Evolutionary conservation across 176 grass and related monocot genomes (phyloP), one percentile per base, ranked within the genome.

Genomic region (Hsuehochloa calcarea): DNA sequence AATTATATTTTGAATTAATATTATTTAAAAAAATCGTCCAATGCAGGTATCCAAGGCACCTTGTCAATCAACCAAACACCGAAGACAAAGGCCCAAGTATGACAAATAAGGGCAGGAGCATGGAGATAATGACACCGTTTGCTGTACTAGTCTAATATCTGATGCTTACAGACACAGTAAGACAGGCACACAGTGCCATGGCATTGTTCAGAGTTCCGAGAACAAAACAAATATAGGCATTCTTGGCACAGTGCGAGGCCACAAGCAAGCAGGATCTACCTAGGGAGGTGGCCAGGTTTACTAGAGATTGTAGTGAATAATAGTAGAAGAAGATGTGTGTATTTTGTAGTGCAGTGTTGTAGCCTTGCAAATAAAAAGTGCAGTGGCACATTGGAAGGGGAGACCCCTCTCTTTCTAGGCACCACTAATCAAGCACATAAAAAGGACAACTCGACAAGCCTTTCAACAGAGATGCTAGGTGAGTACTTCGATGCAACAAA

Each of bases 401-500:
- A 10, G 84, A 73, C 31, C 16, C 20, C 41, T 40, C 65, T 29
- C 10, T 20, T n/a, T 20, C 3, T 72, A 84, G 76, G 52, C 25
- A 16, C 26, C 15, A 49, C 77, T 69, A 76, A 82, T 40, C 61
- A 66, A 74, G 11, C 43, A 63, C 15, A 39, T 25, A 49, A 37
- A 37, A 73, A 60, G 68, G 13, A 4, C 67, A 31, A 27, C 44
- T 58, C 17, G 77, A 85, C 70, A 89, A 70, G 71, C 22, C 54
- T 84, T 16, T 14, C 47, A 47, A 16, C 64, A 52, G 41, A 78
- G 65, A 64, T 82, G 65, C 25, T 51, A 38, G 31, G 63, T 23
- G 70, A 67, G 63, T 77, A 45, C 64, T 82, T 86, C 71, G 83
- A 86, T 25, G 78, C 71, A 78, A 44, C 20, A 55, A 64, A 78